phyloP scores from a whole-genome alignment of 495 filamentous ascomycete genomes.

The Neurospora sp. region DNA sequence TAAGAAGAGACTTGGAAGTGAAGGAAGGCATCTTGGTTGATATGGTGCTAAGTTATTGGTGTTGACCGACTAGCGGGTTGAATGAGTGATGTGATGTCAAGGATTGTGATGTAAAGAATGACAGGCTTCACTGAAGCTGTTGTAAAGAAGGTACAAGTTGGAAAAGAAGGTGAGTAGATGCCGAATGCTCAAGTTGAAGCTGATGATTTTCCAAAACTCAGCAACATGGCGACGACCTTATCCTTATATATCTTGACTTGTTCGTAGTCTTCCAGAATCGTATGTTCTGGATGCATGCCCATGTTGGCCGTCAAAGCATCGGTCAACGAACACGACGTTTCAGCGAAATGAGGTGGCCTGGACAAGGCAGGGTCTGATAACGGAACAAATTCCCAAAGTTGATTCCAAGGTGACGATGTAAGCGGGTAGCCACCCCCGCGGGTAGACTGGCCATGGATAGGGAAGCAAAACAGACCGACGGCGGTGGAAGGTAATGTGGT shows the following conservation, averaged over 20 bases:
- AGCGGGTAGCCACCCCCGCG: background rate
- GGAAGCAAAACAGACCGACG: background rate
- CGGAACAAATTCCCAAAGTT: background rate
- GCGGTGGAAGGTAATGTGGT: background rate
- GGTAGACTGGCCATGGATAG: background rate
- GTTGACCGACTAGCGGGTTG: background rate
- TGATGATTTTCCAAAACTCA: conserved; percentile 1
- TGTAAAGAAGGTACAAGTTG: conserved; percentile 11
- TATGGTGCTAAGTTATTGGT: background rate
- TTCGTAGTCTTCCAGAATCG: background rate
- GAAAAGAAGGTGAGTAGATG: conserved; percentile 11
- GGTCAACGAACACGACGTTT: conserved; percentile 6
- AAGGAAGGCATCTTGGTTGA: conserved; percentile 19
- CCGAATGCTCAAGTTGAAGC: conserved; percentile 6
- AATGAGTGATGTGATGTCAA: background rate
- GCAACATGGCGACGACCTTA: background rate
- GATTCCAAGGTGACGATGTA: background rate
- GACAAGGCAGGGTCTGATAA: background rate
- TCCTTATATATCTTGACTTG: background rate
- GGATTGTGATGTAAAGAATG: conserved; percentile 14
- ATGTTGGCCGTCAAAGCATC: background rate
- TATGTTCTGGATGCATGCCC: background rate
- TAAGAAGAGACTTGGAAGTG: conserved; percentile 17
- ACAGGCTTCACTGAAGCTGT: conserved; percentile 21
- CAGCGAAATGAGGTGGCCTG: conserved; percentile 9